A percentile compares a stretch with the other conserved stretches of the same genome.
Conservation (phyloP, 2,329 filamentous ascomycete genomes). For the Orbilia javanica region DNA sequence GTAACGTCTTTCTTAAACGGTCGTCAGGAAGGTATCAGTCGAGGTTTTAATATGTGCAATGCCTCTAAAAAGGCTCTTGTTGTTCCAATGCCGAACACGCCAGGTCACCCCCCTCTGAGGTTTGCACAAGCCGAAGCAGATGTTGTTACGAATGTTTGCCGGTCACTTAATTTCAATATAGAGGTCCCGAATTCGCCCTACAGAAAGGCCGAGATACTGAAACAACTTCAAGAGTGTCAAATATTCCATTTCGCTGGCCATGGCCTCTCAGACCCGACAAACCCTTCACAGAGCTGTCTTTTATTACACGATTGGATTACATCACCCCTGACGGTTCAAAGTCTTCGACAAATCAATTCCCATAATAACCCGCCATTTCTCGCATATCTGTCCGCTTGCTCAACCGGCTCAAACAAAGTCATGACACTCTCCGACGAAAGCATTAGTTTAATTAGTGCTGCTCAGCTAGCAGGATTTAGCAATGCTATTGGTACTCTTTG, state of each 20-base stretch:
- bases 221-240: slow-evolving; percentile 60
- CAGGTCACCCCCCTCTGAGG: slow-evolving; percentile 28
- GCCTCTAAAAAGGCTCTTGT: slow-evolving; percentile 61
- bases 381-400: slow-evolving; percentile 45
- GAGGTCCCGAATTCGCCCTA: background rate
- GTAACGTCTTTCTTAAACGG: slow-evolving; percentile 63
- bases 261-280: slow-evolving; percentile 61
- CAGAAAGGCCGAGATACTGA: slow-evolving; percentile 60
- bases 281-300: slow-evolving; percentile 64
- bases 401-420: slow-evolving; percentile 22
- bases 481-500: slow-evolving; percentile 65
- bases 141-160: background rate
- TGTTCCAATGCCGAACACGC: slow-evolving; percentile 63
- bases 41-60: background rate
- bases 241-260: slow-evolving; percentile 68
- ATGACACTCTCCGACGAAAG: slow-evolving; percentile 28
- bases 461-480: slow-evolving; percentile 28
- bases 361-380: slow-evolving; percentile 35
- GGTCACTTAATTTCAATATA: slow-evolving; percentile 11
- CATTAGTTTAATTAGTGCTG: slow-evolving; percentile 29
- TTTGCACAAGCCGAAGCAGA: slow-evolving; percentile 12
- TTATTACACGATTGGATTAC: slow-evolving; percentile 59
- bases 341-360: slow-evolving; percentile 24
- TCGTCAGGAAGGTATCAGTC: slow-evolving; percentile 45
- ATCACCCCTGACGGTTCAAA: slow-evolving; percentile 12